A percentile compares a stretch with the other conserved stretches of the same genome.
These are phyloP conservation scores for Talinum fruticosum DNA, from an alignment of 148 eudicot species.

Conservation along the genomic window DNA sequence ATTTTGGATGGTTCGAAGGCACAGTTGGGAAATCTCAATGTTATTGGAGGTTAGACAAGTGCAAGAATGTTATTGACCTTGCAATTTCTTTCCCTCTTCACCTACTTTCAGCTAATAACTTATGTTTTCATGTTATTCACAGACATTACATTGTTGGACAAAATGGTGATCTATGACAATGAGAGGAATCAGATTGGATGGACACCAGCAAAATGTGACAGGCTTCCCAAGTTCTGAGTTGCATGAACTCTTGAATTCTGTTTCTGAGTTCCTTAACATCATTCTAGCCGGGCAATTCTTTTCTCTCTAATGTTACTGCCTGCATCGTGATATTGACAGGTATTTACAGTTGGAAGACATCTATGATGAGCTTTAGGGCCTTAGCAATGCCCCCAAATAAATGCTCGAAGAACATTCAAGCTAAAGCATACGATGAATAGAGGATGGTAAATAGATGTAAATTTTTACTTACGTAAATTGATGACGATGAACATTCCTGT, in stretches of 20 bases:
- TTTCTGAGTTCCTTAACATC: constrained; percentile 18
- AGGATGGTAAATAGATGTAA: constrained; percentile 2
- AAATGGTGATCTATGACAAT: constrained; percentile 72
- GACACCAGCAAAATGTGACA: constrained; percentile 67
- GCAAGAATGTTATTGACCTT: background rate
- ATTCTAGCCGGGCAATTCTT: no score
- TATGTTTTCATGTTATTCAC: constrained; percentile 21
- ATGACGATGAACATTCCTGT: background rate
- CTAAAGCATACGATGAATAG: background rate
- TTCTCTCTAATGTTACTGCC: constrained; percentile 42
- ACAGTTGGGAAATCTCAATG: constrained; percentile 53
- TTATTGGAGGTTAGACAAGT: constrained; percentile 69
- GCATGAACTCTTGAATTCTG: constrained; percentile 12
- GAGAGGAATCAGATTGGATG: constrained; percentile 76
- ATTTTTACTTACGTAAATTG: background rate
- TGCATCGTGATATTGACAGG: constrained; percentile 29
- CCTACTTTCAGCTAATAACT: background rate
- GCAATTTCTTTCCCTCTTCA: background rate
- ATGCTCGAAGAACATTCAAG: constrained; percentile 3
- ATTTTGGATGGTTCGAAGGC: constrained; percentile 73
- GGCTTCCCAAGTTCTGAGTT: constrained; percentile 58
- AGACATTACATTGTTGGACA: constrained; percentile 77
- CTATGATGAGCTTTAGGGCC: constrained; percentile 32
- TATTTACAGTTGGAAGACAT: constrained; percentile 19
- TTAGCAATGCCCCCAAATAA: constrained; percentile 11